Conservation (phyloP, 2,329 filamentous ascomycete species). For the Penicillium vulpinum region DNA sequence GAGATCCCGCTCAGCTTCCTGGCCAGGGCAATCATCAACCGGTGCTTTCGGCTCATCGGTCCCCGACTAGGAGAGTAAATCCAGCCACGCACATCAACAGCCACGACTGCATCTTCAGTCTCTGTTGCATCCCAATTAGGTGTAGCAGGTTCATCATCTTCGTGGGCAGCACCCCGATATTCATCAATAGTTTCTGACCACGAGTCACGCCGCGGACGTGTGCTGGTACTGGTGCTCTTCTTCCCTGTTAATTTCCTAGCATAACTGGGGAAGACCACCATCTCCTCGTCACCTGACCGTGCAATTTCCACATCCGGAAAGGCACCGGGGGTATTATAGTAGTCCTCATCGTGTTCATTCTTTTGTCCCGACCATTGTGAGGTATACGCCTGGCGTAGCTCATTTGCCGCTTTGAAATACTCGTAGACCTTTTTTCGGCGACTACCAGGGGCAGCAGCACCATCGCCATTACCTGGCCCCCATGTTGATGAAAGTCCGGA, state of each 20-base stretch:
- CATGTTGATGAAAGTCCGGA: conserved; percentile 25
- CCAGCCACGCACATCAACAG: conserved; percentile 95
- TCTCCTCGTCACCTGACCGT: conserved; percentile 78
- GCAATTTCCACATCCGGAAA: conserved; percentile 85
- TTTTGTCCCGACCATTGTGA: conserved; percentile 53
- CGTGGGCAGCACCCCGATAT: conserved; percentile 41
- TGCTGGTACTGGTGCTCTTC: conserved; percentile 34
- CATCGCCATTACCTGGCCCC: conserved; percentile 26
- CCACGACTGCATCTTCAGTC: conserved; percentile 80
- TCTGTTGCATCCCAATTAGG: conserved; percentile 77
- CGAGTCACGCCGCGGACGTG: conserved; percentile 30
- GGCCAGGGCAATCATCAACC: conserved; percentile 81
- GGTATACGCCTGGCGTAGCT: conserved; percentile 67
- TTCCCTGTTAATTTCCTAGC: conserved; percentile 67
- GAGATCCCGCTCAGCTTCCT: conserved; percentile 85
- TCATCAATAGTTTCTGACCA: conserved; percentile 36
- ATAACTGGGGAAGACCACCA: conserved; percentile 95
- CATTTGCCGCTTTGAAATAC: conserved; percentile 70
- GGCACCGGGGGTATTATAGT: conserved; percentile 64
- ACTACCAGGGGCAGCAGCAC: conserved; percentile 60
- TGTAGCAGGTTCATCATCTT: conserved; percentile 66
- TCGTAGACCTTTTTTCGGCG: conserved; percentile 75
- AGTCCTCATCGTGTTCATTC: conserved; percentile 48
- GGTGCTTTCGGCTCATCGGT: conserved; percentile 81
- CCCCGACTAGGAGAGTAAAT: conserved; percentile 83